phyloP scores from a whole-genome alignment of 257 asterid genomes.

The Nemophila menziesii region DNA sequence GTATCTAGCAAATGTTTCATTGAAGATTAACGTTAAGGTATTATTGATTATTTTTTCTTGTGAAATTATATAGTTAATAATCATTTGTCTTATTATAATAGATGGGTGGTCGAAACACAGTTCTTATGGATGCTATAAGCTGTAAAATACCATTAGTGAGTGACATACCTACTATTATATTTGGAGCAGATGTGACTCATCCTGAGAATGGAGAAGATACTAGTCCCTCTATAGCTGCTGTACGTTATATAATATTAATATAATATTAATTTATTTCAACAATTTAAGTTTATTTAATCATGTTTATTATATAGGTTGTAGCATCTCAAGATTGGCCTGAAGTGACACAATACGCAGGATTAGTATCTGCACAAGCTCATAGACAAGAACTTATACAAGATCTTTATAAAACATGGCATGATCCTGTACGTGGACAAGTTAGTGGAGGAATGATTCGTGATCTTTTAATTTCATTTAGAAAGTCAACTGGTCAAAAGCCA shows the following conservation, averaged over 20 bases:
- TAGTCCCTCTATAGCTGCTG: slow-evolving; percentile 98
- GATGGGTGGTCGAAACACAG: slow-evolving; percentile 99
- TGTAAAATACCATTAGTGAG: slow-evolving; percentile 91
- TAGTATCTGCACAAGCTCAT: slow-evolving; percentile 98
- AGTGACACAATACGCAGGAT: slow-evolving; percentile 93
- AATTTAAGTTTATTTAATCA: too few species aligned
- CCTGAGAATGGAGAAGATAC: slow-evolving; percentile 99
- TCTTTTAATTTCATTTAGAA: slow-evolving; percentile 89
- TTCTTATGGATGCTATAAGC: slow-evolving; percentile 80
- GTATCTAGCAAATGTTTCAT: slow-evolving; percentile 92
- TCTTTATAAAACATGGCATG: slow-evolving; percentile 93
- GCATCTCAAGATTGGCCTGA: slow-evolving; percentile 99
- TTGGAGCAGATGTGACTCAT: slow-evolving; percentile 98
- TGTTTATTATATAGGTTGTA: slow-evolving; percentile 54
- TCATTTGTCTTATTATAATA: slow-evolving; percentile 15
- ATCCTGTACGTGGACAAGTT: slow-evolving; percentile 84
- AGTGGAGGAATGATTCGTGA: slow-evolving; percentile 99
- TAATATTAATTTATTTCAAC: too few species aligned
- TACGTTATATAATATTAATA: too few species aligned
- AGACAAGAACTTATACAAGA: slow-evolving; percentile 95
- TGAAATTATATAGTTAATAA: background rate
- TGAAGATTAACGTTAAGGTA: slow-evolving; percentile 95
- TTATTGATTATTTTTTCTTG: background rate
- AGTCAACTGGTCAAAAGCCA: slow-evolving; percentile 98
- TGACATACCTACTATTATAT: slow-evolving; percentile 93